Percentiles rank a stretch among this genome's conserved stretches.
phyloP scores from a whole-genome alignment of 441 rosid genomes.

The Erysimum cheiri region DNA sequence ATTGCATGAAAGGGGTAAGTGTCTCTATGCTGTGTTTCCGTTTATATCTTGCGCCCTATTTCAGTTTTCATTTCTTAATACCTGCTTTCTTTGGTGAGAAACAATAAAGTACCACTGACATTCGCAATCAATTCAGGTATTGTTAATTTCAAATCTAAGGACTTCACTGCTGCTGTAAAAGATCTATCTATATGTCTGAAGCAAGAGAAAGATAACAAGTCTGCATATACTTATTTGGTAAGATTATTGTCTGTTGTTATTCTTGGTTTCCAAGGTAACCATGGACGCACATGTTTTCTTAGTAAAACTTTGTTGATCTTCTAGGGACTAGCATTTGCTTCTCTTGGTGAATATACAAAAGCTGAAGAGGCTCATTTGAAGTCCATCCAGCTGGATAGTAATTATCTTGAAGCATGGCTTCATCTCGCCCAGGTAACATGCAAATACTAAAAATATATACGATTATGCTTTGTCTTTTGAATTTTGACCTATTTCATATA shows the following conservation, averaged over 20 bases:
- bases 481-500: background rate
- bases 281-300: constrained; percentile 26
- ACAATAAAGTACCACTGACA: constrained; percentile 24
- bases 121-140: constrained; percentile 70
- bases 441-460: constrained; percentile 14
- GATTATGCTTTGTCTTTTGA: constrained; percentile 4
- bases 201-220: constrained; percentile 88
- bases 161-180: constrained; percentile 83
- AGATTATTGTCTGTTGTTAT: constrained; percentile 43
- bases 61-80: constrained; percentile 28
- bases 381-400: constrained; percentile 80
- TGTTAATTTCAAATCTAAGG: constrained; percentile 92
- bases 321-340: constrained; percentile 85
- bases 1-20: constrained; percentile 93
- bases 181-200: constrained; percentile 87
- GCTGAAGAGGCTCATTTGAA: constrained; percentile 93
- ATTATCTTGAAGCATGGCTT: constrained; percentile 92
- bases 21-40: constrained; percentile 31
- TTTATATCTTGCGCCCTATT: constrained; percentile 5
- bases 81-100: constrained; percentile 5
- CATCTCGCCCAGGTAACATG: constrained; percentile 83
- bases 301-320: constrained; percentile 39
- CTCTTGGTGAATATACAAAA: constrained; percentile 79
- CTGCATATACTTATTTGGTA: constrained; percentile 93
- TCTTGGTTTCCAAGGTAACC: constrained; percentile 20